phyloP scores from a whole-genome alignment of 768 basidiomycete species.

The Pisolithus orientalis region DNA sequence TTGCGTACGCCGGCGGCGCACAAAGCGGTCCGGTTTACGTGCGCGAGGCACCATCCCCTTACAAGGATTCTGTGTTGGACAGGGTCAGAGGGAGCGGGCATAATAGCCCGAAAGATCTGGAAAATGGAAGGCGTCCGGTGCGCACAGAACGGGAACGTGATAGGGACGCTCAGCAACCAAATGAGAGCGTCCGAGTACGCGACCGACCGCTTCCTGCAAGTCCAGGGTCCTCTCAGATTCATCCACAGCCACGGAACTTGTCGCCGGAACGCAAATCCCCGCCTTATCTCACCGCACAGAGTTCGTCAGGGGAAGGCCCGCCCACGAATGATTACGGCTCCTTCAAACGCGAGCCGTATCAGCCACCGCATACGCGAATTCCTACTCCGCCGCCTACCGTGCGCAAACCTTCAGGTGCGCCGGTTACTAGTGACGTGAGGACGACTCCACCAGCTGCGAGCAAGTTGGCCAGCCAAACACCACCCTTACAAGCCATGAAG shows the following conservation, averaged over 20 bases:
- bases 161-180: slow-evolving; percentile 33
- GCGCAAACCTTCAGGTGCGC: slow-evolving; percentile 19
- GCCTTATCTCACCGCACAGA: slow-evolving; percentile 41
- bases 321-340: slow-evolving; percentile 38
- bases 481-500: slow-evolving; percentile 46
- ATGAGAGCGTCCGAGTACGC: slow-evolving; percentile 18
- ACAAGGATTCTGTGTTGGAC: slow-evolving; percentile 48
- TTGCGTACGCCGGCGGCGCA: slow-evolving; percentile 43
- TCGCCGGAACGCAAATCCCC: slow-evolving; percentile 52
- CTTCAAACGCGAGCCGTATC: slow-evolving; percentile 39
- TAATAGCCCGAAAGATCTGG: slow-evolving; percentile 49
- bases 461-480: slow-evolving; percentile 45
- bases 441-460: slow-evolving; percentile 30
- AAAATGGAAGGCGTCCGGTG: slow-evolving; percentile 22
- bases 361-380: slow-evolving; percentile 22
- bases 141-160: slow-evolving; percentile 32
- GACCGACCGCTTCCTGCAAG: slow-evolving; percentile 28
- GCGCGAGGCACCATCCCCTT: slow-evolving; percentile 35
- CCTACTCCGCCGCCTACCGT: slow-evolving; percentile 24
- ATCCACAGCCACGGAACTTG: slow-evolving; percentile 35
- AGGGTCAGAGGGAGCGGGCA: slow-evolving; percentile 47
- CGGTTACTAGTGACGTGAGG: slow-evolving; percentile 17
- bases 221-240: slow-evolving; percentile 34
- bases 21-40: slow-evolving; percentile 31
- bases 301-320: slow-evolving; percentile 39